These are phyloP conservation scores for Stachybotrys chlorohalonatus DNA, from an alignment of 2,329 filamentous ascomycete species.

Conservation along the genomic window DNA sequence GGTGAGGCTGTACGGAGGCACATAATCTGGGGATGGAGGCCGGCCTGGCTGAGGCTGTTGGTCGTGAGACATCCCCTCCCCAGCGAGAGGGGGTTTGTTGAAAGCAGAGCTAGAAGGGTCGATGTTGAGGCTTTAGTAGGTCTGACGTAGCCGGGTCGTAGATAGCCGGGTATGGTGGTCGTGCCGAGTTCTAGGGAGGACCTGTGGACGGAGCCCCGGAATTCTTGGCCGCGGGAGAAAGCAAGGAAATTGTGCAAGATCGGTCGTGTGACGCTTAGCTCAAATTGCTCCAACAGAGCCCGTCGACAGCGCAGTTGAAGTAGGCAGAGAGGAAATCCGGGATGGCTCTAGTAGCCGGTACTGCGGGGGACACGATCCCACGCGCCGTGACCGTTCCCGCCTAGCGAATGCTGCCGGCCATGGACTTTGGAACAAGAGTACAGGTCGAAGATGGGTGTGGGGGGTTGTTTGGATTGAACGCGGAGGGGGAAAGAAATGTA, in stretches of 20 bases:
- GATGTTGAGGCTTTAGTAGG: not conserved
- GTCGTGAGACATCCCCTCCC: slow-evolving; percentile 42
- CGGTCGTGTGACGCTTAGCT: not conserved
- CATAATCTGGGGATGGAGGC: slow-evolving; percentile 25
- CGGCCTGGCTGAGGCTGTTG: slow-evolving; percentile 26
- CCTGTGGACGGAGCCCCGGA: not conserved
- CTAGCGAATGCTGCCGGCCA: slow-evolving; percentile 49
- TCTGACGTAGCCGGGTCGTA: not conserved
- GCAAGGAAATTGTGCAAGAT: not conserved
- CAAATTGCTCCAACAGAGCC: not conserved
- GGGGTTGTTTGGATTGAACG: slow-evolving; percentile 4
- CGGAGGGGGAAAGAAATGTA: slow-evolving; percentile 3
- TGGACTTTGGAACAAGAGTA: slow-evolving; percentile 30
- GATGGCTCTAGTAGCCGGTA: slow-evolving; percentile 27
- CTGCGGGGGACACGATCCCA: slow-evolving; percentile 48
- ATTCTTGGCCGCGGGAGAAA: not conserved
- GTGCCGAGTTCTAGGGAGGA: not conserved
- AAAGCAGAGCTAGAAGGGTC: not conserved
- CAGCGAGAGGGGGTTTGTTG: not conserved
- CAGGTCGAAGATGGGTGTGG: slow-evolving; percentile 7
- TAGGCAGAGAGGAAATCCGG: not conserved
- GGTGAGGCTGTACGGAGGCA: slow-evolving; percentile 23
- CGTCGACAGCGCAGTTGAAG: not conserved
- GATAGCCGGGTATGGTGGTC: not conserved
- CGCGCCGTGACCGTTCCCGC: slow-evolving; percentile 45